Base-by-base conservation (phyloP, 2,329 filamentous ascomycete species). In the Pseudogymnoascus sp. region DNA sequence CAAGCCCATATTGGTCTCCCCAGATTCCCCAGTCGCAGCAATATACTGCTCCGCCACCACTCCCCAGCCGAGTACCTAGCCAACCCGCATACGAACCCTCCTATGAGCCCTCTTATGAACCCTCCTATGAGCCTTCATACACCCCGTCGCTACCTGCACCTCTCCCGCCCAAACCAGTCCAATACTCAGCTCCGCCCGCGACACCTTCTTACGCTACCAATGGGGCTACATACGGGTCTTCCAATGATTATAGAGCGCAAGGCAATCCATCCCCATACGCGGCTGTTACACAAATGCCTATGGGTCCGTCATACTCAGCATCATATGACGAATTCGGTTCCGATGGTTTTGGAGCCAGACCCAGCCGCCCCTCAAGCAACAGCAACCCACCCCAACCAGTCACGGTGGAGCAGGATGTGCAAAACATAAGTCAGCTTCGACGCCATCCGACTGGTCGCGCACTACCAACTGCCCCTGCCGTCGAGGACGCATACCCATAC, bases 361-460 rank as follows among this genome's bases (percentile, higher is more conserved):
- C 65, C 10, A 69, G 66, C 44, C 67, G 64, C n/a, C 65, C 68
- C 37, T 70, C 68, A 9, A 60, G 31, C 21, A 62, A 59, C 46
- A 66, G 67, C 31, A 37, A 59, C 5, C 53, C 66, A 11, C 65
- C 66, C 59, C 65, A 64, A 29, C 53, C 65, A 21, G 15, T 53
- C 42, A 44, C 64, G 23, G 56, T 62, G 5, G 56, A 46, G 31
- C 42, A 67, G 15, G 64, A 62, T 17, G 61, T 61, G 15, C 7
- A 64, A 19, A 65, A 67, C 26, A 33, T 56, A 19, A 56, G 29
- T 33, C 29, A 33, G 26, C 56, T 74, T 33, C 70, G 72, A 62
- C 70, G 73, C 64, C 73, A 75, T 66, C 73, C 73, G 11, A 75
- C 72, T 6, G 63, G 70, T 23, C 64, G 70, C 60, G 72, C 73